These are phyloP conservation scores for Tylopilus orsonianus DNA, from an alignment of 1,284 basidiomycete genomes.

Conservation along the genomic window DNA sequence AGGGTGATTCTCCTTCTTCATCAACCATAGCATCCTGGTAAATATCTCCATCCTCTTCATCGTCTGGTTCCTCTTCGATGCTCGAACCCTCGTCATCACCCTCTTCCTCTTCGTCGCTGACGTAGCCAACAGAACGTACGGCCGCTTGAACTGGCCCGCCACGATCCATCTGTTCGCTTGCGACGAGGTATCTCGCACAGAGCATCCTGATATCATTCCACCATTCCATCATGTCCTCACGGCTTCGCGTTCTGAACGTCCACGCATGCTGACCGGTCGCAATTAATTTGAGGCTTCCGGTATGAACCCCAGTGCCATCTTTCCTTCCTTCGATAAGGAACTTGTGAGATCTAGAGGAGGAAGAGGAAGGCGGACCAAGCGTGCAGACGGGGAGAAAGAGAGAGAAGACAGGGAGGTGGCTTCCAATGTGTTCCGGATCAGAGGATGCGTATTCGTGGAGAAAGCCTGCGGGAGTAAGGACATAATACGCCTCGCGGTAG, in stretches of 20 bases:
- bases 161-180: constrained; percentile 91
- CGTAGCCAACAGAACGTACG: constrained; percentile 86
- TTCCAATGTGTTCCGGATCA: constrained; percentile 62
- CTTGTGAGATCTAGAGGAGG: constrained; percentile 81
- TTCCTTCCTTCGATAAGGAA: constrained; percentile 96
- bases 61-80: constrained; percentile 74
- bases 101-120: constrained; percentile 73
- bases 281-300: constrained; percentile 44
- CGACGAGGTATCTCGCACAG: constrained; percentile 93
- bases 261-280: constrained; percentile 67
- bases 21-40: constrained; percentile 39
- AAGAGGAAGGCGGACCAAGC: constrained; percentile 86
- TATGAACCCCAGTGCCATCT: constrained; percentile 71
- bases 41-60: constrained; percentile 46
- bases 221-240: constrained; percentile 99
- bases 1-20: constrained; percentile 50
- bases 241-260: constrained; percentile 87
- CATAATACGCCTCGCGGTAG: constrained; percentile 89
- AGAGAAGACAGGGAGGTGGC: constrained; percentile 77
- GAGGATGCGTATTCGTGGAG: constrained; percentile 88
- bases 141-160: constrained; percentile 92
- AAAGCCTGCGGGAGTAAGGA: constrained; percentile 95
- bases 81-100: constrained; percentile 66
- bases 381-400: constrained; percentile 96
- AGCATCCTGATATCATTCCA: constrained; percentile 99